Conservation (phyloP, 140 eudicot genomes). For the Cichorium intybus region DNA sequence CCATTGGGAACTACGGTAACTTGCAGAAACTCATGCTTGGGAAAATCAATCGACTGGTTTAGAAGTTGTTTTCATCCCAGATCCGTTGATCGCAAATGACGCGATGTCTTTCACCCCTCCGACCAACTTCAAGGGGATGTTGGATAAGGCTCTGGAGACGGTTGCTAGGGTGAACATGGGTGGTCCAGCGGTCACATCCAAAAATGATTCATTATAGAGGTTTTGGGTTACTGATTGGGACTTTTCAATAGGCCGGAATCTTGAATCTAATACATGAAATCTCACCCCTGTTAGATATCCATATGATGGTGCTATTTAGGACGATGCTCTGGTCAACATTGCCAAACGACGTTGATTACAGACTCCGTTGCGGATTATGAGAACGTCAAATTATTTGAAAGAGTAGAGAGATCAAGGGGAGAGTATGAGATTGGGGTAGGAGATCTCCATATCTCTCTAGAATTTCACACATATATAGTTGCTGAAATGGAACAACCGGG, state of each 20-base stretch:
- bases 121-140: conserved; percentile 38
- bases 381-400: too few species aligned
- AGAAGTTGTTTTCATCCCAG: conserved; percentile 71
- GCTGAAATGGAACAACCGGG: too few species aligned
- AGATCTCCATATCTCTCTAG: too few species aligned
- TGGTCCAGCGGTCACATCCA: conserved; percentile 51
- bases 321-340: conserved; percentile 59
- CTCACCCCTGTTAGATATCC: conserved; percentile 39
- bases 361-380: too few species aligned
- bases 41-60: conserved; percentile 63
- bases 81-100: conserved; percentile 49
- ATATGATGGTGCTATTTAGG: conserved; percentile 43
- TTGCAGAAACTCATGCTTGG: too few species aligned
- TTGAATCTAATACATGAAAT: conserved; percentile 29
- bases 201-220: conserved; percentile 62
- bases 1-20: too few species aligned
- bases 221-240: conserved; percentile 60
- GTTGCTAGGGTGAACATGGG: conserved; percentile 76
- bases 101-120: conserved; percentile 48
- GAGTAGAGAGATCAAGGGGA: too few species aligned
- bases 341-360: too few species aligned
- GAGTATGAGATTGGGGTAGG: too few species aligned
- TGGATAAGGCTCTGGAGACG: conserved; percentile 51
- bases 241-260: conserved; percentile 24
- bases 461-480: too few species aligned